Conservation (phyloP, 225 moss, liverwort and hornwort species). For the Sphagnum tenellum region DNA sequence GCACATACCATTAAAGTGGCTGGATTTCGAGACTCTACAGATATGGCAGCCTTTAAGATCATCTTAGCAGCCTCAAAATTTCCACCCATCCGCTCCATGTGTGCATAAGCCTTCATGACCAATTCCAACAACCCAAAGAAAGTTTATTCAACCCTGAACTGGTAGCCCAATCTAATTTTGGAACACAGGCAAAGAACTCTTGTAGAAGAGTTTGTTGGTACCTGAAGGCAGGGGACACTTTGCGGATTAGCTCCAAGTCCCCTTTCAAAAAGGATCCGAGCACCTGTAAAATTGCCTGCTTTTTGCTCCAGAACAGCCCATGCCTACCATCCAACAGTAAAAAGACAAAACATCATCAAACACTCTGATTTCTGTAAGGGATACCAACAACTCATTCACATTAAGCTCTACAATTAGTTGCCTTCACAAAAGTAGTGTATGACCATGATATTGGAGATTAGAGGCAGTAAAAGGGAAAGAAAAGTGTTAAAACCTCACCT, state of each 20-base stretch:
- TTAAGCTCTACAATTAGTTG: too few species aligned
- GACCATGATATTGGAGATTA: too few species aligned
- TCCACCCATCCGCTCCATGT: slow-evolving; percentile 71
- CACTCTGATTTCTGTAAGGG: too few species aligned
- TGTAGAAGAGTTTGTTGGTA: slow-evolving; percentile 5
- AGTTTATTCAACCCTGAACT: not conserved
- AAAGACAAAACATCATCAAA: too few species aligned
- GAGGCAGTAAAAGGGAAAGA: too few species aligned
- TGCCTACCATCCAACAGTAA: slow-evolving; percentile 21
- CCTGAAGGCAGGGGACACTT: slow-evolving; percentile 82
- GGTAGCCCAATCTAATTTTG: too few species aligned
- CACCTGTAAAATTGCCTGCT: slow-evolving; percentile 51
- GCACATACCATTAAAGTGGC: slow-evolving; percentile 69
- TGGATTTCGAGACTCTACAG: slow-evolving; percentile 48
- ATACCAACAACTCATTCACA: too few species aligned
- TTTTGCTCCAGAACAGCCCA: slow-evolving; percentile 79
- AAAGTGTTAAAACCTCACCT: slow-evolving; percentile 25
- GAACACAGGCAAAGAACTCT: too few species aligned
- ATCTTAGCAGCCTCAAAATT: slow-evolving; percentile 44
- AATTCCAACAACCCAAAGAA: too few species aligned
- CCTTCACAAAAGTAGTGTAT: too few species aligned
- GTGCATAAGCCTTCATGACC: slow-evolving; percentile 58
- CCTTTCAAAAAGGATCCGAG: slow-evolving; percentile 61
- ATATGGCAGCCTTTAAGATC: slow-evolving; percentile 35
- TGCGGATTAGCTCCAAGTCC: slow-evolving; percentile 50